phyloP scores from a whole-genome alignment of 1,139 yeast species.

The Suhomyces bribrorum region DNA sequence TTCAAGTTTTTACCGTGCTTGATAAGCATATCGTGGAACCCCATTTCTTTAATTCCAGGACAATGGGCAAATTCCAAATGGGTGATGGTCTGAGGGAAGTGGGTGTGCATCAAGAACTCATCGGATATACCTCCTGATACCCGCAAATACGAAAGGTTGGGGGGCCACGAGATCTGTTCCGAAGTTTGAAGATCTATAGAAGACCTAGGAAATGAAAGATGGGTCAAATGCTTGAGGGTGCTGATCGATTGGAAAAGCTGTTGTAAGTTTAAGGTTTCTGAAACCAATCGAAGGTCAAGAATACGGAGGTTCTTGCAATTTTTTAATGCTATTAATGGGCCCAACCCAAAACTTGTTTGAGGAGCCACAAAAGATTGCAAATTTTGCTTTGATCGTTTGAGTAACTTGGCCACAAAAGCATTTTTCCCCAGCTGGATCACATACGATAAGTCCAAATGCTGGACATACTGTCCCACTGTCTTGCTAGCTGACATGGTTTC shows the following conservation, averaged over 20 bases:
- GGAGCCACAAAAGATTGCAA: conserved; percentile 81
- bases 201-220: conserved; percentile 84
- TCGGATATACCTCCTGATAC: conserved; percentile 89
- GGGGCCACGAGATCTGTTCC: conserved; percentile 67
- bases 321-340: conserved; percentile 78
- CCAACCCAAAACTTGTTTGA: conserved; percentile 90
- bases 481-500: conserved; percentile 58
- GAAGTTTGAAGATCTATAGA: conserved; percentile 74
- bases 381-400: conserved; percentile 69
- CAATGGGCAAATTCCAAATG: conserved; percentile 84
- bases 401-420: conserved; percentile 78
- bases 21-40: conserved; percentile 59
- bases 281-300: conserved; percentile 82
- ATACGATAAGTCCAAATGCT: conserved; percentile 65
- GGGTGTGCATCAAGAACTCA: conserved; percentile 65
- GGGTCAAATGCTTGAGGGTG: conserved; percentile 61
- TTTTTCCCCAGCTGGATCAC: conserved; percentile 93
- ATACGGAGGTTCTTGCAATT: conserved; percentile 64
- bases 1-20: conserved; percentile 67
- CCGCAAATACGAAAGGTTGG: conserved; percentile 65
- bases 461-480: conserved; percentile 46
- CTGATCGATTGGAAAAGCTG: conserved; percentile 77
- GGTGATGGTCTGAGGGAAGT: conserved; percentile 70
- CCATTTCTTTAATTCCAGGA: conserved; percentile 65
- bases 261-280: conserved; percentile 82